phyloP scores from a whole-genome alignment of 768 basidiomycete genomes.

The Termitomyces titanicus region DNA sequence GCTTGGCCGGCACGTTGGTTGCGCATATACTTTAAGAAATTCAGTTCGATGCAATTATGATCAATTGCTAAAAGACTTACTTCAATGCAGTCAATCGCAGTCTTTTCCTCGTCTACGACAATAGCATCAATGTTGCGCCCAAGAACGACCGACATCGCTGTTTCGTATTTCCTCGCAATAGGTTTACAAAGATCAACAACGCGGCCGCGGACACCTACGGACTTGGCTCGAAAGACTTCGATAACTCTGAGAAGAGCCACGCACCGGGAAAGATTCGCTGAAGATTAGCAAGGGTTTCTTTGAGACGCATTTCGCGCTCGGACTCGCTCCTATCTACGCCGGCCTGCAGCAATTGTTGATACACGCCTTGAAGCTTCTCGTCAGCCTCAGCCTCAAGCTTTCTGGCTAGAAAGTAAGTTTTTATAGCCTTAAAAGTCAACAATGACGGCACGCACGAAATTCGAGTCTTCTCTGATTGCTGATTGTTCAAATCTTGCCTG shows the following conservation, averaged over 20 bases:
- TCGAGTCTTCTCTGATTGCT: constrained; percentile 76
- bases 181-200: constrained; percentile 95
- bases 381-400: constrained; percentile 90
- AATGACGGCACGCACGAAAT: constrained; percentile 54
- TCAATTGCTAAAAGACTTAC: constrained; percentile 33
- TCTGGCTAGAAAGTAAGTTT: constrained; percentile 33
- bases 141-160: constrained; percentile 86
- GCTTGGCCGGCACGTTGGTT: constrained; percentile 94
- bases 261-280: constrained; percentile 88
- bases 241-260: not conserved
- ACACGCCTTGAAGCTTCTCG: constrained; percentile 82
- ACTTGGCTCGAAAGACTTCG: not conserved
- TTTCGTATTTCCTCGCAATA: constrained; percentile 87
- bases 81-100: constrained; percentile 97
- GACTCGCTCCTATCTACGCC: constrained; percentile 86
- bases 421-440: not conserved
- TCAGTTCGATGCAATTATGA: not conserved
- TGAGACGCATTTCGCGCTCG: constrained; percentile 78
- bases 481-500: constrained; percentile 79
- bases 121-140: constrained; percentile 95
- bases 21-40: constrained; percentile 71
- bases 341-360: constrained; percentile 83
- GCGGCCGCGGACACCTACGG: constrained; percentile 82
- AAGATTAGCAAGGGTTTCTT: constrained; percentile 79
- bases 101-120: constrained; percentile 95